A percentile compares a stretch with the other conserved stretches of the same genome.
Evolutionary conservation across 768 basidiomycete genomes (phyloP).

Genomic region (Grammothele lineata): DNA sequence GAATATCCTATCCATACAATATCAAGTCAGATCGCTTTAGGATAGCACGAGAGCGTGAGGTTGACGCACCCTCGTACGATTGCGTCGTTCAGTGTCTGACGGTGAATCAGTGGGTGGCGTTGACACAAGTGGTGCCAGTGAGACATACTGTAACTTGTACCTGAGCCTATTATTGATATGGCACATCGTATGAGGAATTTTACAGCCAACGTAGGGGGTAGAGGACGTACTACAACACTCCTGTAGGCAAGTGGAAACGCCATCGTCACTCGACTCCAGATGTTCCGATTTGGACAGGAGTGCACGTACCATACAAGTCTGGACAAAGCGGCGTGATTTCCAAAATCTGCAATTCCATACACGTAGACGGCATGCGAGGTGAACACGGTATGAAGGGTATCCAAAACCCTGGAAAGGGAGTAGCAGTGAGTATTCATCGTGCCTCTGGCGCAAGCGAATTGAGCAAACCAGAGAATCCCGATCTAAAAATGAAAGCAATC

Average conservation of each 20-base stretch:
- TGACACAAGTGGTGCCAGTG: too few species aligned
- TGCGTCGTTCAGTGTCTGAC: neutral
- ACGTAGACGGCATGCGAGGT: constrained; percentile 16
- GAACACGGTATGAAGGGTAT: constrained; percentile 15
- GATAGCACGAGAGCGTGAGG: too few species aligned
- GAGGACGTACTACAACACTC: too few species aligned
- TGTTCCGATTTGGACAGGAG: too few species aligned
- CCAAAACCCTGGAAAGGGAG: constrained; percentile 13
- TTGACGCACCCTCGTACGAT: neutral
- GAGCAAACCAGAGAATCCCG: too few species aligned
- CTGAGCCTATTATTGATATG: too few species aligned
- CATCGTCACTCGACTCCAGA: too few species aligned
- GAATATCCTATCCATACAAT: neutral
- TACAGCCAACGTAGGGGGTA: too few species aligned
- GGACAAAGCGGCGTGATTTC: neutral
- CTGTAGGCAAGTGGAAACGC: too few species aligned
- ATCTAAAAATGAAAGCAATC: too few species aligned
- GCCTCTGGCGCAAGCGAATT: constrained; percentile 3
- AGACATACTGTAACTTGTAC: too few species aligned
- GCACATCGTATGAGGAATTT: too few species aligned
- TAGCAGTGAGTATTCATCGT: neutral
- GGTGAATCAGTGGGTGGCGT: neutral
- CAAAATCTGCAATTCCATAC: constrained; percentile 8
- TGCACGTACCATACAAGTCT: constrained; percentile 9
- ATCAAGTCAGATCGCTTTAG: neutral